Base-by-base conservation (phyloP, 495 filamentous ascomycete genomes). In the Friedmanniomyces endolithicus region DNA sequence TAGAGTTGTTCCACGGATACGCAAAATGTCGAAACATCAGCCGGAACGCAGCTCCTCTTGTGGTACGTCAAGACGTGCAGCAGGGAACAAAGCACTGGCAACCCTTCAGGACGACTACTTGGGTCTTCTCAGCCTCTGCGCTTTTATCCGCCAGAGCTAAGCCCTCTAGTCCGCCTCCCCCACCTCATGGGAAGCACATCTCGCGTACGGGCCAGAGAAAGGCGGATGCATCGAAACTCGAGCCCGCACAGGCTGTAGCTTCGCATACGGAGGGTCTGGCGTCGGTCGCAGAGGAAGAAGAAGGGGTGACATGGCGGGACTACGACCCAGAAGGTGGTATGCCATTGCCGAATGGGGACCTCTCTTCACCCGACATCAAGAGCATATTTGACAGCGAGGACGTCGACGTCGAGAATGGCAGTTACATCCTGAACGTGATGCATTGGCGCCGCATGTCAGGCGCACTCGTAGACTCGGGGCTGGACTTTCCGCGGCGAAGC, bases 401-500 rank as follows among this genome's bases (percentile, higher is more conserved):
- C 22, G 64, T 72, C 22, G 57, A 64, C 2, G 61, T 71, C 20
- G 63, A 63, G 1, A 50, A 37, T 9, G 89, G 79, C 46, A 90
- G 89, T 62, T 71, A 72, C 23, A 68, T 89, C 16, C 68, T 95
- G 6, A 69, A 71, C 25, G 76, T 87, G 31, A 69, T 94, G 1
- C 87, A 95, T 63, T 79, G 78, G 24, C 79, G 86, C 44, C 80
- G 89, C 20, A 71, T 87, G 12, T 77, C 80, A 11, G 89, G 89
- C 19, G 88, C 86, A 0, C 73, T 90, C 9, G 65, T 64, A 31
- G 82, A 88, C 55, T 61, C 77, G 20, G 64, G 63, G 41, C 61
- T 68, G 63, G 69, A 56, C 24, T 65, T 67, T 48, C 52, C 66
- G 0, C 48, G 56, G 23, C 70, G 69, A 8, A 60, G 52, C 6